Evolutionary conservation across 768 basidiomycete species (phyloP).

Genomic region (Xerocomus potaroensis): DNA sequence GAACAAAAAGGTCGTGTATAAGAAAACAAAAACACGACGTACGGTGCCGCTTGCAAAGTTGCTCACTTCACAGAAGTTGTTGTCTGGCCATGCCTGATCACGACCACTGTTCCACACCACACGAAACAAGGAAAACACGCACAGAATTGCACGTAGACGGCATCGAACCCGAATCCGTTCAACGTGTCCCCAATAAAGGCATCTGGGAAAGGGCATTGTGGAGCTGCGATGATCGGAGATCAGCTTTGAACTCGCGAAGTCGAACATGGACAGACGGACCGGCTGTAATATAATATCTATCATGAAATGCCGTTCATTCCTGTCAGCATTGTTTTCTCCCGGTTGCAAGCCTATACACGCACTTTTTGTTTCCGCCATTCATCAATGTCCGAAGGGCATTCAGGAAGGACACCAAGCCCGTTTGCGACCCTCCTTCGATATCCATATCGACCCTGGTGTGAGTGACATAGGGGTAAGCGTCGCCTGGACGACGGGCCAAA

Average conservation of each 20-base stretch:
- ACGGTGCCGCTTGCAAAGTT: slow-evolving; percentile 42
- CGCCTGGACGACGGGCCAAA: neutral
- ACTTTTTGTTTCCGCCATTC: slow-evolving; percentile 26
- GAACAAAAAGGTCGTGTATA: neutral
- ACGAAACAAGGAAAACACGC: neutral
- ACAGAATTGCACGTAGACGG: slow-evolving; percentile 51
- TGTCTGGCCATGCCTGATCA: slow-evolving; percentile 29
- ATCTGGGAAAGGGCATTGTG: slow-evolving; percentile 48
- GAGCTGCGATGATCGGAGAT: slow-evolving; percentile 20
- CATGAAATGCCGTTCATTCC: neutral
- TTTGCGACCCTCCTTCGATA: slow-evolving; percentile 41
- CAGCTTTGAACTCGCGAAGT: too few relatives aligned
- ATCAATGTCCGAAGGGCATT: slow-evolving; percentile 25
- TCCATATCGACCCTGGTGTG: slow-evolving; percentile 39
- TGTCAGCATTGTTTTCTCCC: neutral
- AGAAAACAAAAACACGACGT: slow-evolving; percentile 5
- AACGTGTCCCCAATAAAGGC: slow-evolving; percentile 40
- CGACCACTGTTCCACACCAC: too few relatives aligned
- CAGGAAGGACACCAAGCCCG: slow-evolving; percentile 29
- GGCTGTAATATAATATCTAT: slow-evolving; percentile 43
- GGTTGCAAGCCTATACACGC: slow-evolving; percentile 9
- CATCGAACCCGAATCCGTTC: slow-evolving; percentile 42
- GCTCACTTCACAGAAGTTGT: slow-evolving; percentile 41
- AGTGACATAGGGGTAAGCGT: neutral
- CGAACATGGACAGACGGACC: too few relatives aligned